Evolutionary conservation across 768 basidiomycete species (phyloP).

Genomic region (Dictyophora rubrovolvata): DNA sequence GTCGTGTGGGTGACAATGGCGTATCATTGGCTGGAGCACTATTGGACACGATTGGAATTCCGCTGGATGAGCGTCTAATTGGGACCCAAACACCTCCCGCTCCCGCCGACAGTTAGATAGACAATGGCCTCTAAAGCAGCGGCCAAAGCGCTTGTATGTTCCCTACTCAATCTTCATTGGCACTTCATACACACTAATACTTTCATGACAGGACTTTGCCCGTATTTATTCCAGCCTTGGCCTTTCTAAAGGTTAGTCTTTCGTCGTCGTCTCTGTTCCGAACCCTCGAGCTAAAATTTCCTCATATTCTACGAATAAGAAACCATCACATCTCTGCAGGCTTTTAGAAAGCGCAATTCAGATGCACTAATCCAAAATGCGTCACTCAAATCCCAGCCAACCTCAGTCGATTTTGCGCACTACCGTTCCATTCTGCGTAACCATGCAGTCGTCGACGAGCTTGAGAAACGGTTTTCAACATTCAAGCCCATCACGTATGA

Average conservation of each 20-base stretch:
- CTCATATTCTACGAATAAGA: too few species aligned
- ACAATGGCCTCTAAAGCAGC: constrained; percentile 57
- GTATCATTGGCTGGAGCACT: too few species aligned
- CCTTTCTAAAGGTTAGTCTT: constrained; percentile 69
- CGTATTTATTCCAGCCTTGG: constrained; percentile 75
- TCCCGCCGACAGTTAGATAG: not conserved
- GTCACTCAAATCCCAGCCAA: constrained; percentile 57
- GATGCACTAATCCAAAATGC: constrained; percentile 73
- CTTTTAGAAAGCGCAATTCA: constrained; percentile 91
- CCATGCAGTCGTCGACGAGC: constrained; percentile 82
- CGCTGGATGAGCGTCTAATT: not conserved
- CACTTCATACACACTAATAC: constrained; percentile 7
- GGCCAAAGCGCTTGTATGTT: constrained; percentile 50
- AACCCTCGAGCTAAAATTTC: not conserved
- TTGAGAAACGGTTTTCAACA: constrained; percentile 75
- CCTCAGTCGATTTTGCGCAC: constrained; percentile 80
- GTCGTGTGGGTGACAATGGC: too few species aligned
- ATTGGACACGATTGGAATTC: not conserved
- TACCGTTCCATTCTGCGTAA: constrained; percentile 92
- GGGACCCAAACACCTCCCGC: not conserved
- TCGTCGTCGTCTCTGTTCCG: not conserved
- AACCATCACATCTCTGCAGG: constrained; percentile 81
- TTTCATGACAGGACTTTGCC: constrained; percentile 56
- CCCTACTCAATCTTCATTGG: not conserved
- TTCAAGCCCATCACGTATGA: constrained; percentile 97